Conservation (phyloP, 2,329 filamentous ascomycete genomes). For the Aspergillus thermomutatus region DNA sequence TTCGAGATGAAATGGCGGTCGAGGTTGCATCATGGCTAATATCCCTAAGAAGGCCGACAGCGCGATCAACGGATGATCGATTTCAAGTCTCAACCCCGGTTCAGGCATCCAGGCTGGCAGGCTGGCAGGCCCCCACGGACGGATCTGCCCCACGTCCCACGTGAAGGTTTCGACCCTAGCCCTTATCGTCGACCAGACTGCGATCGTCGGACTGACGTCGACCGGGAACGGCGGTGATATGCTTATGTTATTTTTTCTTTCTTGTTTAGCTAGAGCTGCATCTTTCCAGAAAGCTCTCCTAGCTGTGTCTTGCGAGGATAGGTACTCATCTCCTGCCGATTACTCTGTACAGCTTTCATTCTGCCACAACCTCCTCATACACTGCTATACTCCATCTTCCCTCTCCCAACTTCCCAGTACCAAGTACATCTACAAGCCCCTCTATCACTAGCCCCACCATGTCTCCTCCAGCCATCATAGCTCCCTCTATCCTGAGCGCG, state of each 20-base stretch:
- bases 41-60: not conserved
- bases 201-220: conserved; percentile 23
- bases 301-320: not conserved
- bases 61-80: too few relatives aligned
- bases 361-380: not conserved
- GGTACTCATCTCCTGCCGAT: too few relatives aligned
- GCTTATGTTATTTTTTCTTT: conserved; percentile 2
- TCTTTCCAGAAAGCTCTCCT: not conserved
- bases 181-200: conserved; percentile 16
- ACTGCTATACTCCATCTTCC: not conserved
- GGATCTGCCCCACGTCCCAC: conserved; percentile 4
- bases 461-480: conserved; percentile 89
- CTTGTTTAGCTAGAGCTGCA: not conserved
- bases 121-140: not conserved
- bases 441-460: conserved; percentile 49
- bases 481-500: conserved; percentile 94
- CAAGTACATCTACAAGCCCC: not conserved
- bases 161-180: conserved; percentile 17
- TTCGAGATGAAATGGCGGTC: conserved; percentile 1
- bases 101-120: conserved; percentile 14
- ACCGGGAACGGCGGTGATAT: conserved; percentile 17
- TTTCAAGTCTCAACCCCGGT: conserved; percentile 1
- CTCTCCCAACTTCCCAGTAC: not conserved
- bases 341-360: not conserved
- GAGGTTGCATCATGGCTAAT: not conserved